Evolutionary conservation across 768 basidiomycete species (phyloP), one percentile per base, ranked within the genome.

Genomic region (Calocybe cyanea): DNA sequence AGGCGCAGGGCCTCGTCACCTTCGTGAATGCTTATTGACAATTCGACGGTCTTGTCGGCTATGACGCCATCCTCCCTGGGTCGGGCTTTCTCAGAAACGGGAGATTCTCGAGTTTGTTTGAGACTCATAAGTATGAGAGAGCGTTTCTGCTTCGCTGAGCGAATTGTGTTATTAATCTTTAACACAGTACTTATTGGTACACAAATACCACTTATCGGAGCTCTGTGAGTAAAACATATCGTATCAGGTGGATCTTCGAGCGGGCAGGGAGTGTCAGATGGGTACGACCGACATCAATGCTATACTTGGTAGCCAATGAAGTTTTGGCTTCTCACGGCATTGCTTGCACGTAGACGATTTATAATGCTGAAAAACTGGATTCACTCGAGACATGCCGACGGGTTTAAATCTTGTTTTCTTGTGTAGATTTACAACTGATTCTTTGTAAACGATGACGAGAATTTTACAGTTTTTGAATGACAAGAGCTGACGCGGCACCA

Each of bases 401-500:
- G 19, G 10, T 20, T 33, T 15, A n/a, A 35, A 39, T 30, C 28
- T 36, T 32, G 39, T 40, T 35, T 21, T 47, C 45, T 20, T 40
- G 48, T 43, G 46, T 37, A 34, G 23, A 36, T 40, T 46, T 50
- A 53, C 52, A 53, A 37, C 23, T 44, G 38, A 25, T 38, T 49
- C 43, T 42, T 28, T 6, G 25, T 28, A 6, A 37, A 38, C 44
- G 47, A 36, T 33, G 38, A 49, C 48, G 50, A 14, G 14, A 18
- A 28, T 19, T 63, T 79, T 75, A 94, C 61, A 95, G 61, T 61
- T 81, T 89, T 71, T 95, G 91, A 52, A 97, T 78, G 49, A 96
- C 76, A 54, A 97, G 73, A 30, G 94, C 90, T 30, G 91, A 92
- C 39, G 92, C 91, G 46, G 90, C 93, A 59, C 92, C 92, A 58